Percentiles rank a stretch among this genome's conserved stretches.
These are phyloP conservation scores for Fusarium poae DNA, from an alignment of 2,329 filamentous ascomycete species.

Conservation along the genomic window DNA sequence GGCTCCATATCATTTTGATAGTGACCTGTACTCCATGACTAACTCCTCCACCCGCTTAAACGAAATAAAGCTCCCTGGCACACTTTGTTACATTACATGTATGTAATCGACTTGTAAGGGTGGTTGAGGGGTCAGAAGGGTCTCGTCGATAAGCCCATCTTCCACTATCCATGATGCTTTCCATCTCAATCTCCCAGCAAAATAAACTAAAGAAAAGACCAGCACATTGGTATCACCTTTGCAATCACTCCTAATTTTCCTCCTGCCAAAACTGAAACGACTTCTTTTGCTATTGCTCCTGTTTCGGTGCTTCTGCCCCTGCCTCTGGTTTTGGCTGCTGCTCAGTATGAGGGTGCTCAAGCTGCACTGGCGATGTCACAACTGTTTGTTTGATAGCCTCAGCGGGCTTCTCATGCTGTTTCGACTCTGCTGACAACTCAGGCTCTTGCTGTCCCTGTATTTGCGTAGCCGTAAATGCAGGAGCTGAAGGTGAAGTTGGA, in stretches of 20 bases:
- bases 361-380: slow-evolving; percentile 6
- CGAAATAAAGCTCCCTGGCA: slow-evolving; percentile 34
- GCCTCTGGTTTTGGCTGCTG: slow-evolving; percentile 25
- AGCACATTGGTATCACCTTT: slow-evolving; percentile 13
- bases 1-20: slow-evolving; percentile 34
- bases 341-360: slow-evolving; percentile 8
- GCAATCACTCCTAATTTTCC: slow-evolving; percentile 7
- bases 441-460: slow-evolving; percentile 19
- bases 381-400: slow-evolving; percentile 21
- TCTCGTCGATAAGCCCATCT: slow-evolving; percentile 26
- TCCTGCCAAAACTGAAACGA: slow-evolving; percentile 8
- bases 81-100: slow-evolving; percentile 45
- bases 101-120: slow-evolving; percentile 45
- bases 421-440: slow-evolving; percentile 11
- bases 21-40: slow-evolving; percentile 42
- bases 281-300: slow-evolving; percentile 18
- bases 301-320: slow-evolving; percentile 24
- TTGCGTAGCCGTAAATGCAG: slow-evolving; percentile 3
- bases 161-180: slow-evolving; percentile 32
- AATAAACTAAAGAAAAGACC: slow-evolving; percentile 27
- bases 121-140: slow-evolving; percentile 15
- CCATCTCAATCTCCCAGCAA: slow-evolving; percentile 27
- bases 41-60: slow-evolving; percentile 43
- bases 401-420: slow-evolving; percentile 10
- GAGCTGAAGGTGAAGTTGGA: slow-evolving; percentile 6